Base-by-base conservation (phyloP, 805 yeast genomes). In the Brettanomyces nanus region DNA sequence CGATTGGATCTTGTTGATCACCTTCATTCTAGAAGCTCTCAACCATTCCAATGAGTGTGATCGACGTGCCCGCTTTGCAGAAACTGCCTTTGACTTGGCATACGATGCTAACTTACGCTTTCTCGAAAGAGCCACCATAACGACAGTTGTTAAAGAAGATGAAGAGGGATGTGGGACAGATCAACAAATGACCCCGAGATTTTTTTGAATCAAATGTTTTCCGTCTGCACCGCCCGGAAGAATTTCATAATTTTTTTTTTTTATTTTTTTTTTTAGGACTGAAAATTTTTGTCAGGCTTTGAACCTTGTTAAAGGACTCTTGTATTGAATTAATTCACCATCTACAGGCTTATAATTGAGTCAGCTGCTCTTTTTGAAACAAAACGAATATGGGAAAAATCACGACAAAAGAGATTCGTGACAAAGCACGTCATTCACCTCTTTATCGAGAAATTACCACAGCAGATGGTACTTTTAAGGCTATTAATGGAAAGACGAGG, bases 391-490 rank as follows among this genome's bases (percentile, higher is more conserved):
- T 83, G 94, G 92, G 85, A 37, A 84, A 81, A 60, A 63, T 75
- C 14, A 52, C 71, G 11, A 77, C 73, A 3, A 58, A 65, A 35
- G 75, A 68, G 14, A 51, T 62, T 31, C 77, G 63, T 50, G 69
- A 66, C 11, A 74, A 75, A 49, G 79, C 68, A 39, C 85, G 89
- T 50, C 95, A 85, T 56, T 84, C 76, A 51, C 95, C 97, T 3
- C 66, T 87, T 37, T 74, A 78, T 51, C 80, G 75, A 53, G 95
- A 86, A 49, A 68, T 89, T 32, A 72, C 85, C n/a, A 69, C 85
- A 23, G 77, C 75, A 29, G 73, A 77, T 30, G 95, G 95, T 13
- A 75, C 71, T 38, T 69, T 85, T 48, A 77, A 82, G 57, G 41
- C 65, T 1, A 47, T 49, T 18, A 49, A 52, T 34, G 41, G 36